Evolutionary conservation across 768 basidiomycete species (phyloP).

Genomic region (Tulasnella sp.): DNA sequence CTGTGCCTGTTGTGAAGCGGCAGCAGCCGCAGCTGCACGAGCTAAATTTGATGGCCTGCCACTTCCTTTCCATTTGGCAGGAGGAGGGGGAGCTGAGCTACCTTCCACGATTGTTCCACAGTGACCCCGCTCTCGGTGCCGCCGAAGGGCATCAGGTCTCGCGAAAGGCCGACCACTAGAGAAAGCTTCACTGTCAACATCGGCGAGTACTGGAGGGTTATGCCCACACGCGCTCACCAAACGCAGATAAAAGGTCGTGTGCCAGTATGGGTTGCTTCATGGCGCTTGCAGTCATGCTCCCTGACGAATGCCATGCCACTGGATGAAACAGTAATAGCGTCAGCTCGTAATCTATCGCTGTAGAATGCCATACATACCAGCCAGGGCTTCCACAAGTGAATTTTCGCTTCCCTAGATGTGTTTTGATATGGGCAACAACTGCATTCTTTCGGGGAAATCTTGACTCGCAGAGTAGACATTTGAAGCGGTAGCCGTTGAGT

Average conservation of each 20-base stretch:
- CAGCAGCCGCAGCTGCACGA: background rate
- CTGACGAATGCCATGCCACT: conserved; percentile 9
- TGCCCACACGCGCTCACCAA: conserved; percentile 7
- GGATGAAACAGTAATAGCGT: background rate
- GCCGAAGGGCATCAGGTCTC: conserved; percentile 8
- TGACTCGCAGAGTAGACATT: conserved; percentile 11
- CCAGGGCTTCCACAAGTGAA: conserved; percentile 9
- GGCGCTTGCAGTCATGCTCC: conserved; percentile 14
- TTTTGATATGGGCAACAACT: conserved; percentile 14
- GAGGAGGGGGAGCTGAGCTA: too few species aligned
- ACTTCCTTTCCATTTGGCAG: too few species aligned
- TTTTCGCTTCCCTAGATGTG: conserved; percentile 13
- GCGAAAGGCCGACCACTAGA: conserved; percentile 12
- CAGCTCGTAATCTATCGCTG: background rate
- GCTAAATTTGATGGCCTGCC: too few species aligned
- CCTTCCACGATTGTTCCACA: too few species aligned
- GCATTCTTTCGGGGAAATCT: conserved; percentile 14
- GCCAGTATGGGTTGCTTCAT: conserved; percentile 11
- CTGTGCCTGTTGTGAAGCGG: background rate
- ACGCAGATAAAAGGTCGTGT: conserved; percentile 1
- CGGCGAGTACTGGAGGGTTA: too few species aligned
- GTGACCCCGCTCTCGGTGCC: conserved; percentile 11
- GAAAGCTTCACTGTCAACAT: background rate
- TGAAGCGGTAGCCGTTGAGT: conserved; percentile 4
- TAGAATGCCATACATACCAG: background rate